A percentile compares a stretch with the other conserved stretches of the same genome.
Conservation (phyloP, 768 basidiomycete species). For the Suillus ampliporus region DNA sequence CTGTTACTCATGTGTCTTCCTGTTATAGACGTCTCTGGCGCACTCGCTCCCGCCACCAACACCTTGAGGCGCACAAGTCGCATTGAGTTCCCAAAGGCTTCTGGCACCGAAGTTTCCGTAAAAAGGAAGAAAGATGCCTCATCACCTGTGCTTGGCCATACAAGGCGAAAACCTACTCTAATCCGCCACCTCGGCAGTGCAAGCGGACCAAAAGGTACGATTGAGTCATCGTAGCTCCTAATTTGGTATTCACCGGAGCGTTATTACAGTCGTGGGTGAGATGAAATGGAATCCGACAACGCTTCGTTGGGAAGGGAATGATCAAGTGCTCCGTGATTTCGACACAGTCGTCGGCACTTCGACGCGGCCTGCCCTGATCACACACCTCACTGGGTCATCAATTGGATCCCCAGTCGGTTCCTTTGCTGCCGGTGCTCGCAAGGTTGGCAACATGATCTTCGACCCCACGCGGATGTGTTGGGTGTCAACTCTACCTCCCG, state of each 20-base stretch:
- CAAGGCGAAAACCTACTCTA: constrained; percentile 80
- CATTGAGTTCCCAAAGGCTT: constrained; percentile 57
- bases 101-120: constrained; percentile 44
- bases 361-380: constrained; percentile 93
- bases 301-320: constrained; percentile 97
- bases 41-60: constrained; percentile 52
- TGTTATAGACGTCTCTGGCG: constrained; percentile 26
- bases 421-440: constrained; percentile 77
- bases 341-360: constrained; percentile 81
- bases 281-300: constrained; percentile 97
- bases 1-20: constrained; percentile 10
- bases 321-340: constrained; percentile 88
- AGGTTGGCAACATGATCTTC: constrained; percentile 98
- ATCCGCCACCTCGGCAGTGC: constrained; percentile 82
- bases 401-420: constrained; percentile 79
- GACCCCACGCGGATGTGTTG: constrained; percentile 95
- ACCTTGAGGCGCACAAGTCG: constrained; percentile 61
- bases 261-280: constrained; percentile 80
- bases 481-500: constrained; percentile 84
- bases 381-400: constrained; percentile 89
- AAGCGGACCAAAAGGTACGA: constrained; percentile 74
- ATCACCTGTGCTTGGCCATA: constrained; percentile 50
- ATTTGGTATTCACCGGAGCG: constrained; percentile 19
- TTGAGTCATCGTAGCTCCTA: constrained; percentile 4
- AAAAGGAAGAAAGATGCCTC: constrained; percentile 59